Percentiles rank a stretch among this genome's conserved stretches.
These are phyloP conservation scores for Aegilops umbellulata DNA, from an alignment of 176 grass and related monocot species.

Conservation along the genomic window DNA sequence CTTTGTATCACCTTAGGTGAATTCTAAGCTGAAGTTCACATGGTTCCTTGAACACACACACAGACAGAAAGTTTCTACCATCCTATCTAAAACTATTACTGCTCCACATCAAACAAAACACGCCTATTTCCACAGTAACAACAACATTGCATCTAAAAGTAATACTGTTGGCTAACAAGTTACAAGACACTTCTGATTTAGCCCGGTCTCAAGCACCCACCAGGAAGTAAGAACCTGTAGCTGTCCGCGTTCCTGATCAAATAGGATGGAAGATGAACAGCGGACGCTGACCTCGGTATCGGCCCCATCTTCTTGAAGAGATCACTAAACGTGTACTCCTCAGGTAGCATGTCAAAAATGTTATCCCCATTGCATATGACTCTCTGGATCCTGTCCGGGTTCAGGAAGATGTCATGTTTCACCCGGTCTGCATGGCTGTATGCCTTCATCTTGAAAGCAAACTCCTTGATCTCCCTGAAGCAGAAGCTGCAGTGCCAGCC, in stretches of 20 bases:
- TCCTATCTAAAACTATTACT: constrained; percentile 31
- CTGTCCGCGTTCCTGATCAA: constrained; percentile 68
- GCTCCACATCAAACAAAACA: background rate
- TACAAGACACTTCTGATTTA: constrained; percentile 35
- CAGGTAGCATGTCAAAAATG: constrained; percentile 94
- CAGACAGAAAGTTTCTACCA: constrained; percentile 2
- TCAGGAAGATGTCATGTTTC: constrained; percentile 52
- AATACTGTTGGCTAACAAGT: constrained; percentile 29
- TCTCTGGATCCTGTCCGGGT: constrained; percentile 75
- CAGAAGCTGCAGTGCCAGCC: constrained; percentile 99
- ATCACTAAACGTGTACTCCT: constrained; percentile 87
- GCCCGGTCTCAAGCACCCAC: constrained; percentile 77
- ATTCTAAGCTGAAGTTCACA: constrained; percentile 10
- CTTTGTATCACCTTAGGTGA: constrained; percentile 15
- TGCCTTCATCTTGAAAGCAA: constrained; percentile 92
- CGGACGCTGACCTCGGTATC: constrained; percentile 64
- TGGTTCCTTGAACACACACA: background rate
- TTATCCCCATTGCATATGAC: constrained; percentile 86
- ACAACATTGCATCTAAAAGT: constrained; percentile 42
- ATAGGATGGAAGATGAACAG: constrained; percentile 76
- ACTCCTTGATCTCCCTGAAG: constrained; percentile 81
- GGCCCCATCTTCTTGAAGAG: constrained; percentile 87
- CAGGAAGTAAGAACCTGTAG: constrained; percentile 84
- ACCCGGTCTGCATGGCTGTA: constrained; percentile 93
- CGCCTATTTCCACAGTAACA: constrained; percentile 18